These are phyloP conservation scores for Aphanomyces astaci DNA, from an alignment of 352 stramenopile species.

Conservation along the genomic window DNA sequence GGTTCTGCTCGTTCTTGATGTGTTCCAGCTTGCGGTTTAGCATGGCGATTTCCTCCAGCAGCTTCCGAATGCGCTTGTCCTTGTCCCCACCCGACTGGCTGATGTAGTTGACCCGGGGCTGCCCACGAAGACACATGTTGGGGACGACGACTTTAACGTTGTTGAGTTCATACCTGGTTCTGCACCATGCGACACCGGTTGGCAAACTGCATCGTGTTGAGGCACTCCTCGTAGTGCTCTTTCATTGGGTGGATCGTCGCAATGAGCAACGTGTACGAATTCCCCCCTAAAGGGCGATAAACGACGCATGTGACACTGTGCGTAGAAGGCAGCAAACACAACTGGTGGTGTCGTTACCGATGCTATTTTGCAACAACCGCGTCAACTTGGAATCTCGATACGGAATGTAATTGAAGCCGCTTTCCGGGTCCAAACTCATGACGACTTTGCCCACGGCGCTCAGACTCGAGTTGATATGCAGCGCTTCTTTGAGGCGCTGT, in stretches of 20 bases:
- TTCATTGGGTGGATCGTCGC: constrained; percentile 84
- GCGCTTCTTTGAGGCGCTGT: constrained; percentile 72
- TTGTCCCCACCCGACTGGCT: constrained; percentile 77
- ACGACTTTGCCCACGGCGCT: constrained; percentile 81
- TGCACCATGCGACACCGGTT: constrained; percentile 86
- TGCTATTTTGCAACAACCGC: constrained; percentile 75
- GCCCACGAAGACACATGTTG: neutral
- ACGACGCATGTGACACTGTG: too few relatives aligned
- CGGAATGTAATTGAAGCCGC: constrained; percentile 82
- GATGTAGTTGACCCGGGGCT: constrained; percentile 80
- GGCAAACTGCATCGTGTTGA: constrained; percentile 86
- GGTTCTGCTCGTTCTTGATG: constrained; percentile 65
- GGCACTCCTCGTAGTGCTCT: constrained; percentile 85
- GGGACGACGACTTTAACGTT: neutral
- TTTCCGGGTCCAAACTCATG: constrained; percentile 80
- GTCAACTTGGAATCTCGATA: constrained; percentile 83
- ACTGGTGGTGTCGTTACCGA: constrained; percentile 38
- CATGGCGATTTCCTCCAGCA: constrained; percentile 60
- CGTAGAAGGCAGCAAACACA: too few relatives aligned
- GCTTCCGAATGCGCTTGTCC: constrained; percentile 72
- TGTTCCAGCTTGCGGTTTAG: constrained; percentile 60
- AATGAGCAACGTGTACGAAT: constrained; percentile 79
- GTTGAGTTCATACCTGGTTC: constrained; percentile 48
- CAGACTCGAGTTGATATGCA: constrained; percentile 82
- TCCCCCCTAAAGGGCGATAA: constrained; percentile 76